These are phyloP conservation scores for Durotheca rogersii DNA, from an alignment of 495 filamentous ascomycete species.

Conservation along the genomic window DNA sequence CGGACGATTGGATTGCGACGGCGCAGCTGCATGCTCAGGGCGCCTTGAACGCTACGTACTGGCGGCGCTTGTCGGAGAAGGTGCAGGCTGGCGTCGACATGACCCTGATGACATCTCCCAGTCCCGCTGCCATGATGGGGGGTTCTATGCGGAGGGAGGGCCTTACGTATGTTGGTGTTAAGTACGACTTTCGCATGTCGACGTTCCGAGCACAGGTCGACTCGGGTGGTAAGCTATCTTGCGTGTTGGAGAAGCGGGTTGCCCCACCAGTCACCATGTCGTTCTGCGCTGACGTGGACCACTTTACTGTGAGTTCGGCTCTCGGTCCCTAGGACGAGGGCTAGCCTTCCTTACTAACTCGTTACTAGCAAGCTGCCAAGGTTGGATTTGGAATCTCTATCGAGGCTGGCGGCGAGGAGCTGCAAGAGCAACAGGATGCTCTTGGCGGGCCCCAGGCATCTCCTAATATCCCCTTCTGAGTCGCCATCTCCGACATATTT, in stretches of 20 bases:
- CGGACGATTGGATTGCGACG: conserved; percentile 85
- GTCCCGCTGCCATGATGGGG: conserved; percentile 63
- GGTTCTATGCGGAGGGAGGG: conserved; percentile 77
- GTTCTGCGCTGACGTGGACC: conserved; percentile 97
- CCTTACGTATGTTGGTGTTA: conserved; percentile 85
- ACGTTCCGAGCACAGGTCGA: conserved; percentile 96
- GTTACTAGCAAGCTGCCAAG: conserved; percentile 82
- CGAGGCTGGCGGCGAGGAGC: conserved; percentile 82
- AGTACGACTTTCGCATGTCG: conserved; percentile 95
- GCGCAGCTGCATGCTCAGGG: conserved; percentile 83
- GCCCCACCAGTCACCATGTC: conserved; percentile 86
- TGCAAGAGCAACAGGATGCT: conserved; percentile 87
- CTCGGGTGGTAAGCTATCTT: conserved; percentile 88
- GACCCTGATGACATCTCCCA: conserved; percentile 80
- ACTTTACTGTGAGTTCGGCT: conserved; percentile 72
- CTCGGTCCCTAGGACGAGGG: not conserved
- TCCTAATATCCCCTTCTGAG: conserved; percentile 60
- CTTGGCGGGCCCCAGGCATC: conserved; percentile 44
- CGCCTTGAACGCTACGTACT: conserved; percentile 88
- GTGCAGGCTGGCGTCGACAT: conserved; percentile 95
- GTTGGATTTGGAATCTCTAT: conserved; percentile 92
- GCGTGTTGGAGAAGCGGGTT: conserved; percentile 91
- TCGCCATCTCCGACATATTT: conserved; percentile 18
- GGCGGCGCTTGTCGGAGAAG: conserved; percentile 89
- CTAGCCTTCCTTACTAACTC: conserved; percentile 22